Conservation (phyloP, 1,139 yeast species). For the Geotrichum restrictum region DNA sequence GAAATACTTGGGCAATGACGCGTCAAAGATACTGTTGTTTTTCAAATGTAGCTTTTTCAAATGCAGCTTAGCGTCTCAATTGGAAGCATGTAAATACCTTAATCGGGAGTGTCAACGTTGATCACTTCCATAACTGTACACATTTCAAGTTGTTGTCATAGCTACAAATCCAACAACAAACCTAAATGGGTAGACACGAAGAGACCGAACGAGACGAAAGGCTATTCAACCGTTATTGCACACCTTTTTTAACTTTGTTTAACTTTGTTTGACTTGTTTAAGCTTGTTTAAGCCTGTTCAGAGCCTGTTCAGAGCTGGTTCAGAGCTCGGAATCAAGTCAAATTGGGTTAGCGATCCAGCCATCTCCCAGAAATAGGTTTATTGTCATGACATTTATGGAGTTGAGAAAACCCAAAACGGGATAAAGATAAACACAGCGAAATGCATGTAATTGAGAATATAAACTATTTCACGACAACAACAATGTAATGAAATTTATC, state of each 20-base stretch:
- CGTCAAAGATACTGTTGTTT: no score
- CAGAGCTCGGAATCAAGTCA: no score
- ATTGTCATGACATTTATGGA: neutral
- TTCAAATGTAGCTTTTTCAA: no score
- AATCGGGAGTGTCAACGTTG: no score
- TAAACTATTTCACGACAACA: conserved; percentile 3
- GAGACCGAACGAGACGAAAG: no score
- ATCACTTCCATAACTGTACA: neutral
- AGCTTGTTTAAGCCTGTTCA: no score
- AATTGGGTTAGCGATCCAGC: neutral
- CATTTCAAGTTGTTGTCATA: neutral
- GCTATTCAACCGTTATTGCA: no score
- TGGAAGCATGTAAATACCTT: neutral
- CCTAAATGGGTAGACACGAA: neutral
- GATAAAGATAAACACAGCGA: neutral
- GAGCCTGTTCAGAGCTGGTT: no score
- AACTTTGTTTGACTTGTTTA: no score
- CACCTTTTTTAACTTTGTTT: no score
- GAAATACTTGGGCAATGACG: neutral
- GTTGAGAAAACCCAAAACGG: neutral
- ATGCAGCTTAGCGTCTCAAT: neutral
- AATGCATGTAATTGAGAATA: neutral
- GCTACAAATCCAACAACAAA: neutral
- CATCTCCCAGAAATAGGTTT: neutral
- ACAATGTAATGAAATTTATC: neutral